Evolutionary conservation across 768 basidiomycete genomes (phyloP), one percentile per base, ranked within the genome.

Genomic region (Lactifluus piperatus): DNA sequence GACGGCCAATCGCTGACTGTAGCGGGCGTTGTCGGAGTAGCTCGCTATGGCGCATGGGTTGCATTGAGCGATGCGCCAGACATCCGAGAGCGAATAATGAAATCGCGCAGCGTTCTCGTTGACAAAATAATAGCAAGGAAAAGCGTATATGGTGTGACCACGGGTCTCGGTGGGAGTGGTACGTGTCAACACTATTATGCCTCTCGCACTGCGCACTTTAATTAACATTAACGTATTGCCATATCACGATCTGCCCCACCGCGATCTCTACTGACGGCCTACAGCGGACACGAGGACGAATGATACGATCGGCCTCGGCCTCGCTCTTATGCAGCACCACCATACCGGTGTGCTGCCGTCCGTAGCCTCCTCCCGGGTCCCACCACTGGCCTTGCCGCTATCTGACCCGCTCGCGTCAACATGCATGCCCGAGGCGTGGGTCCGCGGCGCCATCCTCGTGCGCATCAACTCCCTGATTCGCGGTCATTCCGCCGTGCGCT

Each of bases 391-490:
- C 9, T 75, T 91, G 1, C 88, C 90, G 10, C 81, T 91, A 44
- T 77, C 78, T 3, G 88, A 91, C 67, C 88, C 86, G 1, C 70
- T 86, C 13, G 72, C 79, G 9, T 77, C 82, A 13, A 79, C 79
- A 36, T 82, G 79, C 57, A 92, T 94, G 88, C 91, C 91, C 3
- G 84, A 88, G 59, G 74, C 88, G 2, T 92, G 92, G 88, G 90
- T 92, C 32, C 84, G 91, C 57, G 91, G 86, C n/a, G 89, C 91
- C 3, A 91, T 94, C 67, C 71, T 91, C 14, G 79, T 94, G 63
- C 88, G 91, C 64, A 86, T 89, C 78, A 94, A 94, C 71, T 91
- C 89, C 7, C 81, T 94, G 45, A 82, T 91, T 54, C 85, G 91
- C 6, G 91, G 91, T 0, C 91, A 94, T 72, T 91, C 89, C 16